These are phyloP conservation scores for Chaetoscypha palmicola DNA, from an alignment of 2,329 filamentous ascomycete genomes.

Conservation along the genomic window DNA sequence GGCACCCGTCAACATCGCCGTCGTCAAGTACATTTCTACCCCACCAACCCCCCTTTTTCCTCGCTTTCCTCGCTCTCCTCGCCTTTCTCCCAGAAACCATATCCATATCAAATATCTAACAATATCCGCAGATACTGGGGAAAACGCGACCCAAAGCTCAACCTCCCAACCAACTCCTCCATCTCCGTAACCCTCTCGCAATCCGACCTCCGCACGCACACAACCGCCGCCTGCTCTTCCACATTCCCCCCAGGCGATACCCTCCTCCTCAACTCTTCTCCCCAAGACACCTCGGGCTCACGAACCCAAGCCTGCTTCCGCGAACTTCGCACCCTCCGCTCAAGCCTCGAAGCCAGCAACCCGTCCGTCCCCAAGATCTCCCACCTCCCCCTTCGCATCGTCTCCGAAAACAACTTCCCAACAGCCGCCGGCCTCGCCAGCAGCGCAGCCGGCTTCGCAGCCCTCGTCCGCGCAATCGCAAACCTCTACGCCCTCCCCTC, in stretches of 20 bases:
- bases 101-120: constrained; percentile 13
- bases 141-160: constrained; percentile 87
- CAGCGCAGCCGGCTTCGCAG: constrained; percentile 63
- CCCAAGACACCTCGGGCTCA: constrained; percentile 78
- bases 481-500: constrained; percentile 83
- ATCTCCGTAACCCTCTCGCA: constrained; percentile 95
- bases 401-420: constrained; percentile 98
- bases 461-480: constrained; percentile 76
- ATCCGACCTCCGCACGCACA: constrained; percentile 87
- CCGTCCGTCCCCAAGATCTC: constrained; percentile 76
- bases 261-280: constrained; percentile 75
- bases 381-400: constrained; percentile 68
- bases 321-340: constrained; percentile 71
- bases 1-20: constrained; percentile 95
- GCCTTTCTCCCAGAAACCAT: constrained; percentile 7
- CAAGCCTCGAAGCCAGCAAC: constrained; percentile 65
- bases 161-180: constrained; percentile 96
- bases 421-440: constrained; percentile 85
- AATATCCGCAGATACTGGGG: constrained; percentile 69
- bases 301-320: constrained; percentile 93
- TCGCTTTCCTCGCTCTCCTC: constrained; percentile 10
- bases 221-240: constrained; percentile 83
- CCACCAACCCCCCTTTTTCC: constrained; percentile 14
- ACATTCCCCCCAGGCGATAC: constrained; percentile 60
- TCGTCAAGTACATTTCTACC: constrained; percentile 67